A percentile compares a stretch with the other conserved stretches of the same genome.
phyloP scores from a whole-genome alignment of 2,329 filamentous ascomycete genomes.

The Colletotrichum cuscutae region DNA sequence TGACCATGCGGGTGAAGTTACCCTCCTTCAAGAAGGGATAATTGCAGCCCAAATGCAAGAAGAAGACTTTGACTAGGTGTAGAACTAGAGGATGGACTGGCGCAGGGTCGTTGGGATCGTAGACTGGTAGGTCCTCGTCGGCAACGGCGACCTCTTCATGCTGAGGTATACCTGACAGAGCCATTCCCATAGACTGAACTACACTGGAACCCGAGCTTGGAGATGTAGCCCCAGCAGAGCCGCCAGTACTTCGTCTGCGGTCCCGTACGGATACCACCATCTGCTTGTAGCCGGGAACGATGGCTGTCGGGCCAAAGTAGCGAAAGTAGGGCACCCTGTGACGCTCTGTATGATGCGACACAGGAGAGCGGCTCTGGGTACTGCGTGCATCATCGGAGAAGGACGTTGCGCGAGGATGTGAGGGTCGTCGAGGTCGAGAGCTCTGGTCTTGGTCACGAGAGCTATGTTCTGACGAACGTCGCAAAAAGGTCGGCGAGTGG shows the following conservation, averaged over 20 bases:
- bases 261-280: conserved; percentile 85
- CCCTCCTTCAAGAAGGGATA: conserved; percentile 83
- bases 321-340: conserved; percentile 87
- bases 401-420: conserved; percentile 46
- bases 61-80: conserved; percentile 83
- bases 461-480: conserved; percentile 24
- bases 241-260: conserved; percentile 67
- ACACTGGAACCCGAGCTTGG: conserved; percentile 51
- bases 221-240: conserved; percentile 66
- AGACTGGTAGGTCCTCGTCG: conserved; percentile 73
- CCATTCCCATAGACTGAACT: conserved; percentile 21
- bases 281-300: conserved; percentile 91
- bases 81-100: conserved; percentile 81
- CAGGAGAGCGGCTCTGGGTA: conserved; percentile 54
- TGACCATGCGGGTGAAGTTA: conserved; percentile 78
- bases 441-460: conserved; percentile 27
- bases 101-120: conserved; percentile 76
- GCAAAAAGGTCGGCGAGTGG: conserved; percentile 23
- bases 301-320: conserved; percentile 91
- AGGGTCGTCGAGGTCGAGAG: conserved; percentile 37
- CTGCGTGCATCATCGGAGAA: conserved; percentile 54
- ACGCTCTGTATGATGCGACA: conserved; percentile 61
- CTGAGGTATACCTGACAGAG: conserved; percentile 20
- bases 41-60: conserved; percentile 83
- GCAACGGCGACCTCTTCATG: conserved; percentile 53